These are phyloP conservation scores for Colletotrichum noveboracense DNA, from an alignment of 2,329 filamentous ascomycete species.

Conservation along the genomic window DNA sequence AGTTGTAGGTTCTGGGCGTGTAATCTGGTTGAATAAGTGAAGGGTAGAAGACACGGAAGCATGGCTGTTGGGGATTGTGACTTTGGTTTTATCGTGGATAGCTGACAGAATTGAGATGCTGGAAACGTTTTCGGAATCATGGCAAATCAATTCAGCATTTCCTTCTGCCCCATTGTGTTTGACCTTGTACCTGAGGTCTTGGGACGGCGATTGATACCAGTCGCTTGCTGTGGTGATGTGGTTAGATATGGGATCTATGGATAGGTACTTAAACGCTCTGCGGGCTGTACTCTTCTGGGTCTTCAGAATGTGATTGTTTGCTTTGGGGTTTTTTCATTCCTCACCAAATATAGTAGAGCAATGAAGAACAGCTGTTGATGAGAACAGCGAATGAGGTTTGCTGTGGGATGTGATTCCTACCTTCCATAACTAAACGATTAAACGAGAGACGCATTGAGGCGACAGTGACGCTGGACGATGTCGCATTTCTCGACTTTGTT, in stretches of 20 bases:
- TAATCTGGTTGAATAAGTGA: not conserved
- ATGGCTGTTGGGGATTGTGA: not conserved
- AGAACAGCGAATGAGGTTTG: rapidly evolving
- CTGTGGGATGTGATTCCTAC: rapidly evolving
- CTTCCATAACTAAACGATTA: rapidly evolving
- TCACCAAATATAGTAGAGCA: rapidly evolving
- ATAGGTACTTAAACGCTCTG: rapidly evolving
- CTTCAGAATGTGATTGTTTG: not conserved
- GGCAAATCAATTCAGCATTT: too few relatives aligned
- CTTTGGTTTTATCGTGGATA: too few relatives aligned
- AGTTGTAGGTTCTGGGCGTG: not conserved
- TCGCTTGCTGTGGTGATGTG: not conserved
- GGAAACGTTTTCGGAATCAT: not conserved
- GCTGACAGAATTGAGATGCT: too few relatives aligned
- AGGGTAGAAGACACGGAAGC: rapidly evolving
- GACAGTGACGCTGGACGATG: not conserved
- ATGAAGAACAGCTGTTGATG: not conserved
- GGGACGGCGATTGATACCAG: rapidly evolving
- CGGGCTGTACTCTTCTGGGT: rapidly evolving
- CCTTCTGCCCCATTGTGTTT: not conserved
- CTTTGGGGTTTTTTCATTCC: not conserved
- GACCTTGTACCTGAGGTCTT: not conserved
- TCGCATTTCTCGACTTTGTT: not conserved
- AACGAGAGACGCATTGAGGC: rapidly evolving
- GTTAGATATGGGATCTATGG: rapidly evolving